These are phyloP conservation scores for Tuber umbilicatum DNA, from an alignment of 495 filamentous ascomycete species.

Conservation along the genomic window DNA sequence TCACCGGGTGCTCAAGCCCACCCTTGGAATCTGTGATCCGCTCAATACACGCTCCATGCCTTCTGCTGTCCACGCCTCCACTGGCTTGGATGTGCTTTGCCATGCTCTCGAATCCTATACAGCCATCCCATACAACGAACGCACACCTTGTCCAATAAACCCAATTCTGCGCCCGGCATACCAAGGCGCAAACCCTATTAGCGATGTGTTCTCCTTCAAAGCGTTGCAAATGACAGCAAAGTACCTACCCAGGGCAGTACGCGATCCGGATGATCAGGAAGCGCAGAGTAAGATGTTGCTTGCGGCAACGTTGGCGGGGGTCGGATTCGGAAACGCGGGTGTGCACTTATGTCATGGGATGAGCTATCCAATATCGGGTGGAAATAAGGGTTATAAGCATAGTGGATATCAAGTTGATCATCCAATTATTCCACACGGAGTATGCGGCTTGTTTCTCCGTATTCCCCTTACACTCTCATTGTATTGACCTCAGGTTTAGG, in stretches of 20 bases:
- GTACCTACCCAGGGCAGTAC: constrained; percentile 79
- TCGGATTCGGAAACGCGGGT: constrained; percentile 95
- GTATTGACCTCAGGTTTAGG: constrained; percentile 40
- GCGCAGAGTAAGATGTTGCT: constrained; percentile 92
- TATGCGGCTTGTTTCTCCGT: constrained; percentile 6
- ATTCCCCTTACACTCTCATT: neutral
- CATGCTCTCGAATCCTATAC: constrained; percentile 93
- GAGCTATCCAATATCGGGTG: constrained; percentile 89
- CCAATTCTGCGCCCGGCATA: constrained; percentile 89
- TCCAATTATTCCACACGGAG: constrained; percentile 86
- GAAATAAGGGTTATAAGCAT: constrained; percentile 87
- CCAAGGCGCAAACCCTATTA: constrained; percentile 95
- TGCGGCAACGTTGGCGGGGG: constrained; percentile 85
- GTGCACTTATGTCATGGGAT: constrained; percentile 97
- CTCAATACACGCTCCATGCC: constrained; percentile 95
- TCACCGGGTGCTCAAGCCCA: constrained; percentile 89
- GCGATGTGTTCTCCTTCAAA: constrained; percentile 85
- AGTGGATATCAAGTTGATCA: constrained; percentile 65
- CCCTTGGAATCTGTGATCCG: constrained; percentile 91
- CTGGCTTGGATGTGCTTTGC: constrained; percentile 89
- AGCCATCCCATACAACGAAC: constrained; percentile 84
- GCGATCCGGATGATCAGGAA: constrained; percentile 81
- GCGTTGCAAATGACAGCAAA: constrained; percentile 74
- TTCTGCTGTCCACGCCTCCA: constrained; percentile 75
- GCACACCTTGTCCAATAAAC: constrained; percentile 75